Conservation (phyloP, 2,329 filamentous ascomycete genomes). For the Fusarium caatingaense region DNA sequence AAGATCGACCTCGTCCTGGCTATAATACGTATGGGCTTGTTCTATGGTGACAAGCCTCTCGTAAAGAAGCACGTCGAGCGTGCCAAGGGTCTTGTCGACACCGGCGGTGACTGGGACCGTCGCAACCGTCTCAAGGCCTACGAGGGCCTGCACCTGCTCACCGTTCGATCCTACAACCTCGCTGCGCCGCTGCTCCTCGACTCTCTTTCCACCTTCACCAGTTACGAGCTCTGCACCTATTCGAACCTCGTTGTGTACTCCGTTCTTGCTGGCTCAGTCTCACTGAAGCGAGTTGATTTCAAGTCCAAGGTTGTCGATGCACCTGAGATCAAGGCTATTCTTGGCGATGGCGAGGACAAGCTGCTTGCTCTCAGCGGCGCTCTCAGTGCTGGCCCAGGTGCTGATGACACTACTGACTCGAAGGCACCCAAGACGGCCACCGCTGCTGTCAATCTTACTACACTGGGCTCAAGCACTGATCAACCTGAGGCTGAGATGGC, state of each 20-base stretch:
- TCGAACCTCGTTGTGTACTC: slow-evolving; percentile 95
- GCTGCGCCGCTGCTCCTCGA: slow-evolving; percentile 95
- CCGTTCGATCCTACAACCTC: slow-evolving; percentile 87
- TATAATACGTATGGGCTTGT: slow-evolving; percentile 93
- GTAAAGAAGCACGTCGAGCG: slow-evolving; percentile 96
- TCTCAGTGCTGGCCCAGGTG: slow-evolving; percentile 82
- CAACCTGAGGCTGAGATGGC: slow-evolving; percentile 82
- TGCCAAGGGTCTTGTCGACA: slow-evolving; percentile 89
- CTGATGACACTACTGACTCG: slow-evolving; percentile 78
- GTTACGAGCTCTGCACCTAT: slow-evolving; percentile 98
- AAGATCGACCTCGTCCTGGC: slow-evolving; percentile 98
- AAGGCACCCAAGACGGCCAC: slow-evolving; percentile 63
- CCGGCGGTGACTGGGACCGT: slow-evolving; percentile 97
- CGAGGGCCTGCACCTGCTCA: slow-evolving; percentile 92
- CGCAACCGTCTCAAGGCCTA: slow-evolving; percentile 99
- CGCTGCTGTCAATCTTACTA: slow-evolving; percentile 89
- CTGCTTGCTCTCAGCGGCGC: slow-evolving; percentile 83
- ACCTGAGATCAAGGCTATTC: slow-evolving; percentile 96
- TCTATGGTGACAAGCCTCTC: slow-evolving; percentile 92
- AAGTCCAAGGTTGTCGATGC: slow-evolving; percentile 99
- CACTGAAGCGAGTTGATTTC: slow-evolving; percentile 96
- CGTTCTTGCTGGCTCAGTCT: slow-evolving; percentile 92
- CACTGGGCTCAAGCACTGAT: slow-evolving; percentile 76
- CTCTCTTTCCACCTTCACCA: slow-evolving; percentile 97
- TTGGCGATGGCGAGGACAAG: slow-evolving; percentile 90